Percentiles rank a stretch among this genome's conserved stretches.
Conservation (phyloP, 306 rosid genomes). For the Pachyrhizus erosus region DNA sequence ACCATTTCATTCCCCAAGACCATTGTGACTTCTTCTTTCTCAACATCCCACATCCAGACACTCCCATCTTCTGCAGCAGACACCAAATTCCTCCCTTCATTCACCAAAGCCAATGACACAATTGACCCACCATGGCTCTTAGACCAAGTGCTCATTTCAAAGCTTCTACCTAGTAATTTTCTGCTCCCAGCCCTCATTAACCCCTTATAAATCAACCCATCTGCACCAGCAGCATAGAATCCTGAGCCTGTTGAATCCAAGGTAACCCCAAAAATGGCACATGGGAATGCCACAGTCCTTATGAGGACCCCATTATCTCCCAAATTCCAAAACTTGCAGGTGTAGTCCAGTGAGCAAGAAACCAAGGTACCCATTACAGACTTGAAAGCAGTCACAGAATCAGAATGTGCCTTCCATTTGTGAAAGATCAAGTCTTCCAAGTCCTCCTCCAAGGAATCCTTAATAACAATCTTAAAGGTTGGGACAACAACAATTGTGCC, state of each 20-base stretch:
- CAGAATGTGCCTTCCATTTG: slow-evolving; percentile 62
- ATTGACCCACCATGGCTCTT: slow-evolving; percentile 51
- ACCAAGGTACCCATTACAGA: slow-evolving; percentile 51
- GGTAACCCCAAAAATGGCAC: slow-evolving; percentile 54
- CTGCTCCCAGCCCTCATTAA: slow-evolving; percentile 24
- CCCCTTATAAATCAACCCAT: slow-evolving; percentile 68
- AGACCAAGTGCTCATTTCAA: slow-evolving; percentile 44
- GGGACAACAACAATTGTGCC: slow-evolving; percentile 65
- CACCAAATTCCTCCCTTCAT: slow-evolving; percentile 59
- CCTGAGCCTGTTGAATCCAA: slow-evolving; percentile 49
- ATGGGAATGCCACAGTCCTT: slow-evolving; percentile 53
- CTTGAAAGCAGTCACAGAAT: slow-evolving; percentile 56
- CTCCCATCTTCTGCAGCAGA: slow-evolving; percentile 80
- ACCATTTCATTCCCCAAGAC: slow-evolving; percentile 48
- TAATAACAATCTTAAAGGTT: slow-evolving; percentile 56
- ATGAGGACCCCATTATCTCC: slow-evolving; percentile 38
- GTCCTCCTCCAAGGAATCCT: background rate
- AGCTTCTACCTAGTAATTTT: background rate
- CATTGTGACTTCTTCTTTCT: slow-evolving; percentile 51
- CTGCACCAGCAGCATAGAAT: slow-evolving; percentile 69
- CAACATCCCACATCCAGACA: slow-evolving; percentile 65
- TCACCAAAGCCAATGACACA: slow-evolving; percentile 55
- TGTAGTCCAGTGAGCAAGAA: slow-evolving; percentile 67
- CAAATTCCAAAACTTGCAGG: slow-evolving; percentile 74
- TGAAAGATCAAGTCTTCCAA: slow-evolving; percentile 41